These are phyloP conservation scores for Rutstroemia sp. DNA, from an alignment of 2,329 filamentous ascomycete species.

Conservation along the genomic window DNA sequence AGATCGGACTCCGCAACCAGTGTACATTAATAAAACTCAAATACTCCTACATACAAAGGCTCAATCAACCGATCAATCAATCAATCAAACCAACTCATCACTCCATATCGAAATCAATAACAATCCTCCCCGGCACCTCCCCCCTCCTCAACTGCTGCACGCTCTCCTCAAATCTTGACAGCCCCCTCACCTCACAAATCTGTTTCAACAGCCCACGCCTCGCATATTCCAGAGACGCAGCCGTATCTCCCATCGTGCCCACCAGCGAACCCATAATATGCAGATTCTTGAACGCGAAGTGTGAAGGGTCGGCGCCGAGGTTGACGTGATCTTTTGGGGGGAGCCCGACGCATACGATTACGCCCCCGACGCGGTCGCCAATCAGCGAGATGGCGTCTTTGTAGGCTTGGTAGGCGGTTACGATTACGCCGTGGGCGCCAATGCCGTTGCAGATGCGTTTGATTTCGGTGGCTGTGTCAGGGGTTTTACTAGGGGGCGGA, in stretches of 20 bases:
- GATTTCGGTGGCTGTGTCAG: constrained; percentile 15
- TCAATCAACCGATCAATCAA: too few species aligned
- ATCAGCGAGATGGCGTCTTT: constrained; percentile 11
- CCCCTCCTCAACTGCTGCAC: constrained; percentile 19
- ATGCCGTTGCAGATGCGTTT: constrained; percentile 16
- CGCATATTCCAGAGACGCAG: too few species aligned
- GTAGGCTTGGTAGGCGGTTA: constrained; percentile 30
- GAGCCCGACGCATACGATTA: not conserved
- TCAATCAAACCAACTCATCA: not conserved
- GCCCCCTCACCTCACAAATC: constrained; percentile 16
- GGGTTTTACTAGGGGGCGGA: constrained; percentile 18
- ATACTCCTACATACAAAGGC: too few species aligned
- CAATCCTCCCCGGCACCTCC: constrained; percentile 18
- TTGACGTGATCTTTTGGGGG: too few species aligned
- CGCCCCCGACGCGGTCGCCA: constrained; percentile 12
- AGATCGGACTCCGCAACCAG: too few species aligned
- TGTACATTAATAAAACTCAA: too few species aligned
- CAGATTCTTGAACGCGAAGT: too few species aligned
- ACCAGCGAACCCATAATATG: too few species aligned
- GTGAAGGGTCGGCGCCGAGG: too few species aligned
- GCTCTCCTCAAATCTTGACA: constrained; percentile 14
- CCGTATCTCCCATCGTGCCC: too few species aligned
- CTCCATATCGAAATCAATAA: constrained; percentile 19
- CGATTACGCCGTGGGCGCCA: constrained; percentile 52
- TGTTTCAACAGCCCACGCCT: constrained; percentile 10